Conservation (phyloP, 345 rosid genomes). For the Jatropha curcas region DNA sequence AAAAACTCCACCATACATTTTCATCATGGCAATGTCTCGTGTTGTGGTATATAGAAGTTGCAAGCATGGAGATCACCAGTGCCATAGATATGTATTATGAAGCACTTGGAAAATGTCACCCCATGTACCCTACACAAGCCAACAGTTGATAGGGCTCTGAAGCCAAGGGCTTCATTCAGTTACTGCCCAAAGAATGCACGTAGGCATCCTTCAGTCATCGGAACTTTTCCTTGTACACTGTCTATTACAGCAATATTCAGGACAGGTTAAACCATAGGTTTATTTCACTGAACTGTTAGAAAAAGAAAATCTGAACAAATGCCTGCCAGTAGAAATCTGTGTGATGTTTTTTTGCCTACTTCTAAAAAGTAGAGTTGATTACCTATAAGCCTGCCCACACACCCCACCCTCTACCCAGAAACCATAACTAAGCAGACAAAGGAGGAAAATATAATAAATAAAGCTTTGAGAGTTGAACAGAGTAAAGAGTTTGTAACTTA, state of each 20-base stretch:
- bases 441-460: no score
- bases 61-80: no score
- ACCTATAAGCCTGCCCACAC: neutral
- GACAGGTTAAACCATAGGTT: no score
- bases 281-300: neutral
- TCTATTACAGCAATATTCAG: neutral
- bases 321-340: neutral
- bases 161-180: no score
- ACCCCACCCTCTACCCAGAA: neutral
- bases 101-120: neutral
- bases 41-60: no score
- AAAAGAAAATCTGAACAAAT: neutral
- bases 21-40: no score
- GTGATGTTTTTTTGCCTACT: neutral
- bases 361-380: neutral
- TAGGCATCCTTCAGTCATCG: neutral
- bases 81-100: no score
- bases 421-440: neutral
- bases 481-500: conserved; percentile 31
- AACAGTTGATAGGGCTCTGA: no score
- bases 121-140: no score
- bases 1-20: no score
- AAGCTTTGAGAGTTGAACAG: neutral
- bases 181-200: no score
- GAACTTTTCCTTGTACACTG: neutral